Evolutionary conservation across 2,329 filamentous ascomycete species (phyloP).

Genomic region (Pseudogymnoascus sp.): DNA sequence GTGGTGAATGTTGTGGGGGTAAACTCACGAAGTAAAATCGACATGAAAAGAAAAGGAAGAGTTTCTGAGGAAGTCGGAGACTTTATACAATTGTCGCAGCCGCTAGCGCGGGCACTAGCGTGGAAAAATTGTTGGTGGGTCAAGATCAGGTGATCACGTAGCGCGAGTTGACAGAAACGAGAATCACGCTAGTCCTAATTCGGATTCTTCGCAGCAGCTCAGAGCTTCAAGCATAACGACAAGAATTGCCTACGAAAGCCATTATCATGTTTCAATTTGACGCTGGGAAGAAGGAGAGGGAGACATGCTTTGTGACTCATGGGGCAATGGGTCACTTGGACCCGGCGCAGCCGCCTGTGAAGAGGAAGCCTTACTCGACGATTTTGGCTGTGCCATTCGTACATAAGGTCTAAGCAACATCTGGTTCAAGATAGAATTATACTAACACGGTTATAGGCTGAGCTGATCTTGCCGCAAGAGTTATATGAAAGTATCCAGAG

Average conservation of each 20-base stretch:
- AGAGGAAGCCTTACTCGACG: conserved; percentile 66
- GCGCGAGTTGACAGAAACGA: not conserved
- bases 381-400: conserved; percentile 57
- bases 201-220: not conserved
- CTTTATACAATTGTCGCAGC: conserved; percentile 1
- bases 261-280: conserved; percentile 36
- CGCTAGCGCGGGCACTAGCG: not conserved
- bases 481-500: conserved; percentile 45
- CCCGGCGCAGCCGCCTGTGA: conserved; percentile 58
- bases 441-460: conserved; percentile 37
- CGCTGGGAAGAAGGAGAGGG: conserved; percentile 28
- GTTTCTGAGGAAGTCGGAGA: conserved; percentile 5
- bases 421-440: not conserved
- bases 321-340: conserved; percentile 62
- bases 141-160: not conserved
- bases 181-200: not conserved
- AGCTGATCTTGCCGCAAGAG: conserved; percentile 64
- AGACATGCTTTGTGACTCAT: conserved; percentile 69
- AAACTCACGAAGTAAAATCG: conserved; percentile 19
- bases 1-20: not conserved
- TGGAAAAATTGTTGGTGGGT: conserved; percentile 3
- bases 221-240: not conserved
- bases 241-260: conserved; percentile 1
- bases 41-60: conserved; percentile 12
- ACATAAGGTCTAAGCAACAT: conserved; percentile 45